Base-by-base conservation (phyloP, 495 filamentous ascomycete genomes). In the Neohortaea acidophila region DNA sequence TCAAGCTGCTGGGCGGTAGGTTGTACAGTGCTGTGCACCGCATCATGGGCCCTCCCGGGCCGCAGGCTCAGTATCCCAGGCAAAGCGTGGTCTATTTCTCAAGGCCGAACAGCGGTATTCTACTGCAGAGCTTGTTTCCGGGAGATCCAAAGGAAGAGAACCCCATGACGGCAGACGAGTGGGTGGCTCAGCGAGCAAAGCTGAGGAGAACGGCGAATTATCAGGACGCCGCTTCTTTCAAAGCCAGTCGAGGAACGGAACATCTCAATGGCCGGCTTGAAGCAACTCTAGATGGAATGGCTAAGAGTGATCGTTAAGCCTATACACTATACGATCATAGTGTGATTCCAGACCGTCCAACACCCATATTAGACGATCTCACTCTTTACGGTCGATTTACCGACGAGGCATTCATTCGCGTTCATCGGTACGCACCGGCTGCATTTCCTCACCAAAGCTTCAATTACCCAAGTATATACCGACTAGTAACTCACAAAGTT, bases 51-150 rank as follows among this genome's bases (percentile, higher is more conserved):
- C 35, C 42, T 17, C 35, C 43, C 7, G 44, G 38, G 6, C 29
- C 34, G 31, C 44, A 41, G 30, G 44, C 31, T 4, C 23, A 36
- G 12, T 47, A 2, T 11, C 29, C 32, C 9, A 30, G 44, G 7
- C 38, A 47, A 31, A 33, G 26, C 14, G 24, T 41, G 8, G 44
- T 47, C 12, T 47, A 39, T 25, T 47, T 47, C 27, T 7, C 38
- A 7, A 20, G 44, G 22, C 44, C 44, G 18, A 41, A 42, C 25
- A 38, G 36, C 9, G 18, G 30, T 29, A 32, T 47, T 4, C 13
- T 18, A 14, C 24, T 47, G 29, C 35, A 37, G 7, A 36, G 31
- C 4, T 21, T 37, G 33, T 15, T 44, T 3, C 33, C 27, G 10
- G 19, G 22, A 10, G 33, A 37, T 9, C n/a, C n/a, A n/a, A 33